These are phyloP conservation scores for Mycena alexandri DNA, from an alignment of 768 basidiomycete genomes.

Conservation along the genomic window DNA sequence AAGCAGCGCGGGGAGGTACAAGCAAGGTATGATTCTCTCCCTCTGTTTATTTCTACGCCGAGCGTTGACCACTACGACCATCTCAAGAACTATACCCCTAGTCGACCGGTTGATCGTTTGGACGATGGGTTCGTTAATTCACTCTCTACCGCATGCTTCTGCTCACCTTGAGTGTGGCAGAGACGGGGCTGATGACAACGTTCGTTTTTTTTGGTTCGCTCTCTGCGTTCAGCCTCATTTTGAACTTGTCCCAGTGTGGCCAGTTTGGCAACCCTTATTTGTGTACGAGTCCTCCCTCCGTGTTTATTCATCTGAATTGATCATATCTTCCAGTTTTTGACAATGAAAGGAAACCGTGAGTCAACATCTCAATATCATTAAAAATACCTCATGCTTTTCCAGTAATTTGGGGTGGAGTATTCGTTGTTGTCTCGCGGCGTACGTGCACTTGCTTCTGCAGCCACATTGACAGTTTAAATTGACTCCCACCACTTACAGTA, in stretches of 20 bases:
- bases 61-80: no score
- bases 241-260: not conserved
- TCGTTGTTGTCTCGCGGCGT: conserved; percentile 7
- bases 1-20: not conserved
- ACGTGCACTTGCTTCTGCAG: not conserved
- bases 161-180: not conserved
- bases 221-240: not conserved
- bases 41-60: no score
- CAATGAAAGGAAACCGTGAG: conserved; percentile 6
- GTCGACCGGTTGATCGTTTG: not conserved
- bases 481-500: not conserved
- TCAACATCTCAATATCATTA: no score
- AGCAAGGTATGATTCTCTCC: not conserved
- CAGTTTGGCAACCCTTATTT: not conserved
- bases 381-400: no score
- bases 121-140: conserved; percentile 5
- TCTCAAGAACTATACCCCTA: not conserved
- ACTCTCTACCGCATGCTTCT: no score
- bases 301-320: not conserved
- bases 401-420: not conserved
- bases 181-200: conserved; percentile 12
- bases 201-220: not conserved
- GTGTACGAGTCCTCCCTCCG: not conserved
- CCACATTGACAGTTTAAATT: no score
- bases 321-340: not conserved